Percentiles rank a stretch among this genome's conserved stretches.
Evolutionary conservation across 345 rosid species (phyloP).

Genomic region (Acer saccharum): DNA sequence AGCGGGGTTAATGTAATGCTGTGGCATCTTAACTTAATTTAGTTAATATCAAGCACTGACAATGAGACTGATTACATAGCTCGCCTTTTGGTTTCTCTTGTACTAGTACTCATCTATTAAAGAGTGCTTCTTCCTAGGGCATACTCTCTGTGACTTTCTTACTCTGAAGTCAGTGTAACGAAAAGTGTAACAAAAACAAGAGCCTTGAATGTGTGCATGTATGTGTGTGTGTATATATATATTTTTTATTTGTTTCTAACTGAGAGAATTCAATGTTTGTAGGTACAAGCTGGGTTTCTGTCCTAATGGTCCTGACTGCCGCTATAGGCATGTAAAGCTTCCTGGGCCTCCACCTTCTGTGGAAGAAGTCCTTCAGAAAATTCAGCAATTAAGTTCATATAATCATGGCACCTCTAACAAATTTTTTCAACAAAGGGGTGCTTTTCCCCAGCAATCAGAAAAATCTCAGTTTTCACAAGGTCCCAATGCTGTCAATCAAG

Average conservation of each 20-base stretch:
- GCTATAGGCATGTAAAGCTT: constrained; percentile 91
- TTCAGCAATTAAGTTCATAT: constrained; percentile 80
- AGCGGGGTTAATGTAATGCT: not conserved
- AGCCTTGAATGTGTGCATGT: not conserved
- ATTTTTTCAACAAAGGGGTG: constrained; percentile 68
- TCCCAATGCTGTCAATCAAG: constrained; percentile 45
- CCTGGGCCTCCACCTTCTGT: constrained; percentile 97
- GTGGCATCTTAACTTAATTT: not conserved
- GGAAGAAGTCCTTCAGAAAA: constrained; percentile 95
- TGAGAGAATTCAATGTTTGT: constrained; percentile 15
- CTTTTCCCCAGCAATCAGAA: constrained; percentile 61
- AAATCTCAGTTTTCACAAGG: constrained; percentile 63
- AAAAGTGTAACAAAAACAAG: not conserved
- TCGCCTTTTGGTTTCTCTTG: not conserved
- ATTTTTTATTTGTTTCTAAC: not conserved
- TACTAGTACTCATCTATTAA: not conserved
- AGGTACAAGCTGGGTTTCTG: constrained; percentile 99
- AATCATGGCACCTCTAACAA: constrained; percentile 59
- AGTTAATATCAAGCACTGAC: not conserved
- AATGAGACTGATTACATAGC: not conserved
- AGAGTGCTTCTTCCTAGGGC: not conserved
- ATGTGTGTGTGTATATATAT: too few relatives aligned
- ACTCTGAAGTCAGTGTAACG: not conserved
- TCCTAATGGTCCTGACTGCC: constrained; percentile 97
- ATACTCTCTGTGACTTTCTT: not conserved